Conservation (phyloP, 768 basidiomycete genomes). For the Clitopilus passeckerianus region DNA sequence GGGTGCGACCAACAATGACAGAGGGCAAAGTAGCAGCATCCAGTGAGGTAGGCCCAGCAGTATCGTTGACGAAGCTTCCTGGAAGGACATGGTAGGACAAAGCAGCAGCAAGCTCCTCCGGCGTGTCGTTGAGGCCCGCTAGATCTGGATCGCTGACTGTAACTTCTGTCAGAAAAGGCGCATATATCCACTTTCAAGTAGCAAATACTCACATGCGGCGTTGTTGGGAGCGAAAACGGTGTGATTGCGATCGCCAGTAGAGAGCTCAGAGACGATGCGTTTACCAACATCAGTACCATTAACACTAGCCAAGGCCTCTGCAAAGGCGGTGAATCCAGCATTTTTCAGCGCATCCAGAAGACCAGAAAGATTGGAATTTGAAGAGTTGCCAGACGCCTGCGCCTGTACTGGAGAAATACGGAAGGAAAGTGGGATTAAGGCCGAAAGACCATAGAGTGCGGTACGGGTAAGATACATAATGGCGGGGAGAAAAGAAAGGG, state of each 20-base stretch:
- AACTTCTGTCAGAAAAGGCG: not conserved
- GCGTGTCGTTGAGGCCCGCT: not conserved
- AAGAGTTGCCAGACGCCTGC: not conserved
- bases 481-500: not conserved
- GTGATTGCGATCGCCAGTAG: slow-evolving; percentile 7
- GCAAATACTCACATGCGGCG: slow-evolving; percentile 11
- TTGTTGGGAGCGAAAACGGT: slow-evolving; percentile 18
- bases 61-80: slow-evolving; percentile 11
- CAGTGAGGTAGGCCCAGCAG: slow-evolving; percentile 16
- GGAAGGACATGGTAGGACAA: slow-evolving; percentile 17
- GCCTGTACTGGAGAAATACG: not conserved
- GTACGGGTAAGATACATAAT: slow-evolving; percentile 1
- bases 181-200: not conserved
- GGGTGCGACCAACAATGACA: slow-evolving; percentile 58
- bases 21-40: slow-evolving; percentile 43
- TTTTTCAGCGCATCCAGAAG: not conserved
- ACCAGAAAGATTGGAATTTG: not conserved
- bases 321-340: not conserved
- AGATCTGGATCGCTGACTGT: slow-evolving; percentile 10
- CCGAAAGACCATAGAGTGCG: slow-evolving; percentile 2
- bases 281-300: not conserved
- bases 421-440: slow-evolving; percentile 7
- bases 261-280: not conserved
- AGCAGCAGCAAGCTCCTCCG: slow-evolving; percentile 6
- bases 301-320: not conserved